Conservation (phyloP, 78 protist genomes). For the Pigoraptor vietnamica region DNA sequence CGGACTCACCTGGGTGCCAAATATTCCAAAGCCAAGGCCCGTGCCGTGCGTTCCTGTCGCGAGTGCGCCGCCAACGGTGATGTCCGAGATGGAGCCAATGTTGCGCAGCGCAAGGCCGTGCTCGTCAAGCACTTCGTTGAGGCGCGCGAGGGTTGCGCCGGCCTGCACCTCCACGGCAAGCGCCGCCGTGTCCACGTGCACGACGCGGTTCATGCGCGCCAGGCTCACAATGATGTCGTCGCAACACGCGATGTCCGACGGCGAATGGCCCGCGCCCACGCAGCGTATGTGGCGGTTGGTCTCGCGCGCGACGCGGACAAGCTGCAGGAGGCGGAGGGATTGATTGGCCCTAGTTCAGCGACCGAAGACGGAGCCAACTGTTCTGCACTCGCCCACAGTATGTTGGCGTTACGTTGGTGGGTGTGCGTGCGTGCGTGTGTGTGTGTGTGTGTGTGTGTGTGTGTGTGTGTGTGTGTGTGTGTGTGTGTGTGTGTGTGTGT, state of each 20-base stretch:
- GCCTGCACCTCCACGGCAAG: neutral
- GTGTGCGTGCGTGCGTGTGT: too few relatives aligned
- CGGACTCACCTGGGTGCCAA: neutral
- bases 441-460: too few relatives aligned
- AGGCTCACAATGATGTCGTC: neutral
- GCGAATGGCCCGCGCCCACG: neutral
- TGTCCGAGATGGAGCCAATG: neutral
- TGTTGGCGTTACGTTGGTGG: too few relatives aligned
- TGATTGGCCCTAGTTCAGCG: too few relatives aligned
- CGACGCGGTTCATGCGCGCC: neutral
- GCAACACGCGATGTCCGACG: neutral
- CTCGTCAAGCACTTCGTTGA: neutral
- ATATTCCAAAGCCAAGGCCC: neutral
- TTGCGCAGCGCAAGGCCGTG: neutral
- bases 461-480: too few relatives aligned
- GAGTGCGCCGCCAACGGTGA: neutral
- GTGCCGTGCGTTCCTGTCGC: conserved; percentile 7
- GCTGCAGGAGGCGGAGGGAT: too few relatives aligned
- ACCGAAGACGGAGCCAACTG: too few relatives aligned
- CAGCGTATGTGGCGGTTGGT: neutral
- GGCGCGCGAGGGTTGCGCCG: neutral
- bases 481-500: too few relatives aligned
- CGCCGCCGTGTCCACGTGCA: neutral
- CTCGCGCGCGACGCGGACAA: too few relatives aligned
- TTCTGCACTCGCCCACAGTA: too few relatives aligned